Conservation (phyloP, 2,329 filamentous ascomycete species). For the Aspergillus sp. region DNA sequence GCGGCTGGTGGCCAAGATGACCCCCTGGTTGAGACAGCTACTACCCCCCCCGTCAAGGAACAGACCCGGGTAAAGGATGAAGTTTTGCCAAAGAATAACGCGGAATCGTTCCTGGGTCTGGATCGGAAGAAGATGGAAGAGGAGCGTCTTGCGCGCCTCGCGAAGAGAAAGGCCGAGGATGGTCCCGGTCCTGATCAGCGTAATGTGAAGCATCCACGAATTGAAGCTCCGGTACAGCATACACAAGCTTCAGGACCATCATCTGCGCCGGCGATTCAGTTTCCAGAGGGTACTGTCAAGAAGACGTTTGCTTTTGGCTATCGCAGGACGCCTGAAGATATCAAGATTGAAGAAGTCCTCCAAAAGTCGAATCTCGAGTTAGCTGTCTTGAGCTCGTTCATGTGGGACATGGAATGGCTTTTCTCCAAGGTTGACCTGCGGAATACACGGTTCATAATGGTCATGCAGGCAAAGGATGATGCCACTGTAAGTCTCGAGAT, state of each 20-base stretch:
- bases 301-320: constrained; percentile 76
- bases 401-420: constrained; percentile 83
- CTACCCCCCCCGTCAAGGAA: constrained; percentile 1
- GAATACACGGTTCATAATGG: constrained; percentile 66
- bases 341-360: constrained; percentile 85
- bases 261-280: constrained; percentile 44
- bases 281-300: constrained; percentile 70
- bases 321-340: constrained; percentile 68
- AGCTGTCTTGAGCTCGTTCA: constrained; percentile 83
- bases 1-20: constrained; percentile 18
- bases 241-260: constrained; percentile 18
- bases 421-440: constrained; percentile 68
- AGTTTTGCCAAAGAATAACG: background rate
- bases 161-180: constrained; percentile 59
- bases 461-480: constrained; percentile 64
- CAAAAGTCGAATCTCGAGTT: constrained; percentile 73
- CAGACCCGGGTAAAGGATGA: background rate
- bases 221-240: constrained; percentile 4
- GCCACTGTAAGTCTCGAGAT: constrained; percentile 38
- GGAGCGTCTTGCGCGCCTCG: constrained; percentile 73
- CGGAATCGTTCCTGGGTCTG: constrained; percentile 56
- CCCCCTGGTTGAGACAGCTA: background rate
- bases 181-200: constrained; percentile 34
- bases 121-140: constrained; percentile 84
- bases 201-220: constrained; percentile 30